Percentiles rank a stretch among this genome's conserved stretches.
These are phyloP conservation scores for Tetradesmus obliquus DNA, from an alignment of 139 green algal genomes.

Conservation along the genomic window DNA sequence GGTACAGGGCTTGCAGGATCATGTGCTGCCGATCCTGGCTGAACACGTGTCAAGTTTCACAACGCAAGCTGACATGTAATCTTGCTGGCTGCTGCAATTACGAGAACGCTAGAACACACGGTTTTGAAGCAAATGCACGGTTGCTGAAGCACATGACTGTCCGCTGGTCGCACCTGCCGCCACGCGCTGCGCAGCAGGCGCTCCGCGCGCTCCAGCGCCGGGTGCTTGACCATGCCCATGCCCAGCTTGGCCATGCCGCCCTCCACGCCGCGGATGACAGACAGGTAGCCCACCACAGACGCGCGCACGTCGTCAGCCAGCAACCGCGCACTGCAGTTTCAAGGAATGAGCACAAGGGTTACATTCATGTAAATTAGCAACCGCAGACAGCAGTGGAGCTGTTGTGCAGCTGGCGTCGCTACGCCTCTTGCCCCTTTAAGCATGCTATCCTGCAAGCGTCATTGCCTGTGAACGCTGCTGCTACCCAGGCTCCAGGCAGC, in stretches of 20 bases:
- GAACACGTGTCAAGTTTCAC: background rate
- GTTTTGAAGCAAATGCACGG: background rate
- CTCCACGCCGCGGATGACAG: conserved; percentile 85
- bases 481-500: background rate
- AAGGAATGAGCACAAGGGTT: background rate
- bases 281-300: conserved; percentile 90
- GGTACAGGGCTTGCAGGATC: background rate
- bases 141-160: background rate
- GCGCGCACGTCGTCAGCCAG: conserved; percentile 91
- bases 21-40: too few species aligned
- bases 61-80: background rate
- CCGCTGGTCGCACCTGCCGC: conserved; percentile 55
- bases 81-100: background rate
- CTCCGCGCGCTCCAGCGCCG: conserved; percentile 68
- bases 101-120: background rate
- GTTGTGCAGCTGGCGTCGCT: background rate
- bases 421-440: background rate
- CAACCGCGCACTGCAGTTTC: conserved; percentile 66
- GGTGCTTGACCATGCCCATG: conserved; percentile 62
- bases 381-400: background rate
- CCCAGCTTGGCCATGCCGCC: conserved; percentile 65
- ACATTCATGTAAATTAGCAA: background rate
- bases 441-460: background rate
- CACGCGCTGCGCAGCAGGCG: conserved; percentile 61
- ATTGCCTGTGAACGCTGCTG: background rate